Base-by-base conservation (phyloP, 495 filamentous ascomycete species). In the Hypoxylon perforatum region DNA sequence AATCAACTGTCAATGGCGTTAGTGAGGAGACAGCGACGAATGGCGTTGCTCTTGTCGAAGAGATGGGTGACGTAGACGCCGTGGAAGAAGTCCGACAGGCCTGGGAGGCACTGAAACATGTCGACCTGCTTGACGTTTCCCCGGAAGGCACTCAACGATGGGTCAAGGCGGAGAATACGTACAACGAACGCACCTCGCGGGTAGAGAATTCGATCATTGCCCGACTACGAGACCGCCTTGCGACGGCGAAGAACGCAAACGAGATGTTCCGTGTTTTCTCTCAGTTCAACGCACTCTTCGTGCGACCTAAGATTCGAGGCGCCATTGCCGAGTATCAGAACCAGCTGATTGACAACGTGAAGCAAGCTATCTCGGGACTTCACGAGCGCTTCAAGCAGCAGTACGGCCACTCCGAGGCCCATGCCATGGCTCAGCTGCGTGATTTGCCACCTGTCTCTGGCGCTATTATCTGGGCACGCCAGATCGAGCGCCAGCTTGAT, bases 221-320 rank as follows among this genome's bases (percentile, higher is more conserved):
- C 57, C 87, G 94, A 35, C 80, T 99, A 9, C 85, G 96, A 70
- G 95, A 99, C 78, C 90, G 95, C 41, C 82, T 99, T 51, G 95
- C 94, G 1, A 97, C 92, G 2, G 93, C 95, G 11, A 98, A 94
- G 82, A 94, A 89, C 53, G 95, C 95, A 18, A 98, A 96, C 74
- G 95, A 98, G 74, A 99, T 98, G 95, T 99, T 99, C 75, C 91
- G 96, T 36, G 95, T 99, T 46, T 98, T 98, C 74, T 99, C 95
- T 17, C 97, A 97, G 73, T 99, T 99, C 84, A 99, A 99, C 72
- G 96, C 95, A 23, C 89, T 99, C 48, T 94, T 99, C 71, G 93
- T 99, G 48, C 87, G 95, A 25, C 96, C 96, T 15, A 98, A 98
- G 82, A 97, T 99, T 75, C 88, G 95, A 42, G 93, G 95, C 71